phyloP scores from a whole-genome alignment of 345 rosid genomes.

The Citrus cavaleriei region DNA sequence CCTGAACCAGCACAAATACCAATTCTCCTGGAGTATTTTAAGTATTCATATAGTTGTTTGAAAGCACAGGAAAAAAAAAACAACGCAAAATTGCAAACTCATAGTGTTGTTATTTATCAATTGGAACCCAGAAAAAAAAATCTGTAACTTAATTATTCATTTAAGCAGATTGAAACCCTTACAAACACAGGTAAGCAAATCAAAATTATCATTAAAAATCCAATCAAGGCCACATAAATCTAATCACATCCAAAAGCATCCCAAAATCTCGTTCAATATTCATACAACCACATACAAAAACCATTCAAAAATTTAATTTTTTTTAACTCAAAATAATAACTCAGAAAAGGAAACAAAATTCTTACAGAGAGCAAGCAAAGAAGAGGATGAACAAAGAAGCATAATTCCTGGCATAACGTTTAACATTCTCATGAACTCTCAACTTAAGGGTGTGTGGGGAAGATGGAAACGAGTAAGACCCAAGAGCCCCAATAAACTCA shows the following conservation, averaged over 20 bases:
- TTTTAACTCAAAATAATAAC: not conserved
- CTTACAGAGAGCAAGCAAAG: too few species aligned
- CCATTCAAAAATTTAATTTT: not conserved
- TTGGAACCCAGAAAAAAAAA: not conserved
- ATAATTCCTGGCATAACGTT: too few species aligned
- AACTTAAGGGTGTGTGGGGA: constrained; percentile 14
- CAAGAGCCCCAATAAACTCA: constrained; percentile 59
- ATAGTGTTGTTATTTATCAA: too few species aligned
- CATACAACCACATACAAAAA: not conserved
- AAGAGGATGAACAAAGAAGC: too few species aligned
- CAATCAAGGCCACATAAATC: not conserved
- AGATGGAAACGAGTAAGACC: constrained; percentile 78
- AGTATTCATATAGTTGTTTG: too few species aligned
- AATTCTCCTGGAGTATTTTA: too few species aligned
- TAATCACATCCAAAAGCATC: not conserved
- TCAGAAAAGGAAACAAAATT: not conserved
- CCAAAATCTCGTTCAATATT: not conserved
- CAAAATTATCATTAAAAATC: not conserved
- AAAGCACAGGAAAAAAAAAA: too few species aligned
- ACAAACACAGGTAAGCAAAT: not conserved
- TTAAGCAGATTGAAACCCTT: not conserved
- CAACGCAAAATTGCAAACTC: too few species aligned
- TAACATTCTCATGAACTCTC: too few species aligned
- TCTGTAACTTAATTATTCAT: not conserved
- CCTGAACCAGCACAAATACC: too few species aligned